Evolutionary conservation across 1,284 basidiomycete genomes (phyloP).

Genomic region (Apiotrichum brassicae): DNA sequence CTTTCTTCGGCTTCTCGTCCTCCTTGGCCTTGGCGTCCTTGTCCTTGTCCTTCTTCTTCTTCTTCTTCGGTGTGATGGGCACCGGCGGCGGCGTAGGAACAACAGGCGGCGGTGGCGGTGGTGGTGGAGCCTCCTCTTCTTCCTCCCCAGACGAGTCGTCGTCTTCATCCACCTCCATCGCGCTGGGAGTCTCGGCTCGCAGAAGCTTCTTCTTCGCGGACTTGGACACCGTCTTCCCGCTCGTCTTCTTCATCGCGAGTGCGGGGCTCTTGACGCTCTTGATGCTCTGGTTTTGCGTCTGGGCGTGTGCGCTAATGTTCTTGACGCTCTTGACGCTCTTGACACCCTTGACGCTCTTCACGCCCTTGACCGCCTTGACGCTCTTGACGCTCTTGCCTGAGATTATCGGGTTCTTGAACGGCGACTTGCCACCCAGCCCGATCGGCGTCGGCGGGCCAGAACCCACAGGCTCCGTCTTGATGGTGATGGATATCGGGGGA

Average conservation of each 20-base stretch:
- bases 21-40: conserved; percentile 3
- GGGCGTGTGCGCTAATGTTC: background rate
- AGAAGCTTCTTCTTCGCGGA: conserved; percentile 2
- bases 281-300: no score
- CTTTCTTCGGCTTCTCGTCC: conserved; percentile 2
- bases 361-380: conserved; percentile 17
- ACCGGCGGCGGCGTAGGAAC: background rate
- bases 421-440: conserved; percentile 8
- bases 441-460: background rate
- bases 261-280: conserved; percentile 9
- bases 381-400: conserved; percentile 3
- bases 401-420: conserved; percentile 3
- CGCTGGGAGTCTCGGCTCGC: conserved; percentile 9
- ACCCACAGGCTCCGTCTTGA: conserved; percentile 3
- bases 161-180: conserved; percentile 16
- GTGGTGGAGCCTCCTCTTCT: background rate
- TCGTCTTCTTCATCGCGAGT: conserved; percentile 16
- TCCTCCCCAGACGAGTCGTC: conserved; percentile 2
- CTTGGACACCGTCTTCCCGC: background rate
- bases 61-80: conserved; percentile 6
- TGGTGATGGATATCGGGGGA: background rate
- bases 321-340: conserved; percentile 8
- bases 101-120: background rate
- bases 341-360: background rate
- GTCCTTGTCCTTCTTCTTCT: conserved; percentile 8